A percentile compares a stretch with the other conserved stretches of the same genome.
These are phyloP conservation scores for Mycogone perniciosa DNA, from an alignment of 2,329 filamentous ascomycete species.

Conservation along the genomic window DNA sequence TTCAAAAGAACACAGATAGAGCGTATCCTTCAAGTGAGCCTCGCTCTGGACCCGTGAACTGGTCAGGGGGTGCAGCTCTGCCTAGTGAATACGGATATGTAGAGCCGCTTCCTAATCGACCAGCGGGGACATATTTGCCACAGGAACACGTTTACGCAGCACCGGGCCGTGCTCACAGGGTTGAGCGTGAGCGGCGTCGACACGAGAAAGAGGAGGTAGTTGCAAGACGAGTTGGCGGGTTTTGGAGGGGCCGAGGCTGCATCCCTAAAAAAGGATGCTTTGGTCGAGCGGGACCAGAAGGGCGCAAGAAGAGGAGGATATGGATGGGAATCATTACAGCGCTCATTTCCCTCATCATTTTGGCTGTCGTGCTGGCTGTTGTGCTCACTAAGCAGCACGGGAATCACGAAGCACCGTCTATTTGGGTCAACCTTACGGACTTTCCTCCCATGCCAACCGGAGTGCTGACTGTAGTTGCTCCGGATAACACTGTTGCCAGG, in stretches of 20 bases:
- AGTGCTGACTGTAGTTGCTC: conserved; percentile 68
- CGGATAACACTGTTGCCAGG: conserved; percentile 58
- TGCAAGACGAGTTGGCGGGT: conserved; percentile 50
- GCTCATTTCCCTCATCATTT: conserved; percentile 48
- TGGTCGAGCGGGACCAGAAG: conserved; percentile 56
- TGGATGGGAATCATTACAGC: conserved; percentile 47
- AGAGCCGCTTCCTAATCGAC: conserved; percentile 35
- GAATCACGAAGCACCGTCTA: conserved; percentile 30
- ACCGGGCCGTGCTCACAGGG: conserved; percentile 35
- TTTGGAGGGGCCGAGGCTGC: conserved; percentile 61
- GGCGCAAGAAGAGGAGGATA: conserved; percentile 55
- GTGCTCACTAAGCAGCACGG: conserved; percentile 37
- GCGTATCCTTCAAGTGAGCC: conserved; percentile 2
- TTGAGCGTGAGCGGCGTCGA: conserved; percentile 46
- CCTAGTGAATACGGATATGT: neutral
- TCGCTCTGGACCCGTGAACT: neutral
- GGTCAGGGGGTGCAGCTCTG: neutral
- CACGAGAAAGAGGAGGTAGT: conserved; percentile 61
- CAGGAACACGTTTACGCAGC: conserved; percentile 38
- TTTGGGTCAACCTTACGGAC: conserved; percentile 78
- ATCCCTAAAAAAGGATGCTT: conserved; percentile 53
- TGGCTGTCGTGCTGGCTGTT: conserved; percentile 53
- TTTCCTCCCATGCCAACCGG: conserved; percentile 85
- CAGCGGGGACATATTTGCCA: conserved; percentile 40
- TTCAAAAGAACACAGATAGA: conserved; percentile 3